These are phyloP conservation scores for Camellia oleifera DNA, from an alignment of 179 eudicot species.

Conservation along the genomic window DNA sequence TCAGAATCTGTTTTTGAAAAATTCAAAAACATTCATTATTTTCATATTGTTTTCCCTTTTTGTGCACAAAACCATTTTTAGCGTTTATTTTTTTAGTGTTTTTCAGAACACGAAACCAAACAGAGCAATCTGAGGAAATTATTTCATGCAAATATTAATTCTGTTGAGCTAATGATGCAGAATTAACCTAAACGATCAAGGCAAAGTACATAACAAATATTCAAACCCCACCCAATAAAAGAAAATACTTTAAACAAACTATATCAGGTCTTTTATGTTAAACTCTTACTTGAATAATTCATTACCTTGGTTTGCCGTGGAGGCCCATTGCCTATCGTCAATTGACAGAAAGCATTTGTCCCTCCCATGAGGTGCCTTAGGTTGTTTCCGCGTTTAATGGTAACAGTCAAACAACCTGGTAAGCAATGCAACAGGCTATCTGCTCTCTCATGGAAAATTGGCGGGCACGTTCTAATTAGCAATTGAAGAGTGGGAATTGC, in stretches of 20 bases:
- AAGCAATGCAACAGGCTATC: conserved; percentile 60
- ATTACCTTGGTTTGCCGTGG: conserved; percentile 67
- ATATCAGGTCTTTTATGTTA: neutral
- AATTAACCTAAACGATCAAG: neutral
- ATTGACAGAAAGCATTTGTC: conserved; percentile 64
- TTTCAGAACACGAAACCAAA: neutral
- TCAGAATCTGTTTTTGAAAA: too few species aligned
- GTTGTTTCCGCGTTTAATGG: conserved; percentile 58
- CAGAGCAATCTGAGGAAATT: neutral
- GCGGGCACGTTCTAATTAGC: conserved; percentile 70
- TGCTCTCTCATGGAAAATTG: conserved; percentile 69
- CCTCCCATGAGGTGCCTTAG: conserved; percentile 62
- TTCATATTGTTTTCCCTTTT: too few species aligned
- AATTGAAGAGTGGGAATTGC: conserved; percentile 71
- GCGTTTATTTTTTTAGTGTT: too few species aligned
- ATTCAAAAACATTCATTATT: too few species aligned
- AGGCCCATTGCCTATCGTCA: conserved; percentile 69
- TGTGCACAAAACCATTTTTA: too few species aligned
- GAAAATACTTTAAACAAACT: too few species aligned
- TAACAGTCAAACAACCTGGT: conserved; percentile 76
- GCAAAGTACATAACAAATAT: neutral
- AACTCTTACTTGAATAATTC: neutral
- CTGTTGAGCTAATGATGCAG: neutral
- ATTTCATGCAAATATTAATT: neutral
- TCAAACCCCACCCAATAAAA: neutral